Evolutionary conservation across 768 basidiomycete genomes (phyloP), one percentile per base, ranked within the genome.

Genomic region (Pisolithus marmoratus): DNA sequence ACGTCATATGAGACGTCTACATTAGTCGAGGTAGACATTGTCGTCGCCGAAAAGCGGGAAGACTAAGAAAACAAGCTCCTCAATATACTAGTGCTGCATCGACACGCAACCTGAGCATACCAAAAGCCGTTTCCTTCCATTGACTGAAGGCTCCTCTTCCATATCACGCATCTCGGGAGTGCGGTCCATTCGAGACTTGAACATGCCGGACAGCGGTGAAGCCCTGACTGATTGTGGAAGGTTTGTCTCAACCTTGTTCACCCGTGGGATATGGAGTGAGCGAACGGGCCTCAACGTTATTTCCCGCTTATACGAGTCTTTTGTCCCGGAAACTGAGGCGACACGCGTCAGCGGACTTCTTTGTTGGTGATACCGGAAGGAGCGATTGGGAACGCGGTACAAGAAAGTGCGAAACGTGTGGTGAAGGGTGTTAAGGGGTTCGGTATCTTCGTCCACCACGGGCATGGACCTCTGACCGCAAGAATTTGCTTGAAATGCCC

Each of bases 1-100:
- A 43, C 20, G 3, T 49, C 23, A 19, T 20, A 38, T 9, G 52
- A 11, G 12, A 58, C 53, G 6, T 65, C 60, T 17, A 70, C 51
- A 40, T 63, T 62, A 42, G 64, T 58, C 31, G 70, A 71, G 2
- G 70, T 70, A 5, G 71, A 64, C 0, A 61, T 64, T 5, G 70
- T 71, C 29, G 70, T 67, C 23, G 58, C 58, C 27, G 70, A 71
- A 50, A 72, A 72, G 17, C 66, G 70, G 8, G 70, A 71, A 40
- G 42, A 57, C 71, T 70, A 44, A 12, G 46, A n/a, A 23, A 27
- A 36, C 19, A 9, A 37, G 24, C 14, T 38, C 24, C 41, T 38
- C 15, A 57, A 42, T 3, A 27, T 38, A 22, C 4, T 27, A 19
- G n/a, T 24, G 14, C 15, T 14, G 8, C 23, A 14, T 20, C 23